Percentiles rank a stretch among this genome's conserved stretches.
These are phyloP conservation scores for Oryza punctata DNA, from an alignment of 176 grass and related monocot species.

Conservation along the genomic window DNA sequence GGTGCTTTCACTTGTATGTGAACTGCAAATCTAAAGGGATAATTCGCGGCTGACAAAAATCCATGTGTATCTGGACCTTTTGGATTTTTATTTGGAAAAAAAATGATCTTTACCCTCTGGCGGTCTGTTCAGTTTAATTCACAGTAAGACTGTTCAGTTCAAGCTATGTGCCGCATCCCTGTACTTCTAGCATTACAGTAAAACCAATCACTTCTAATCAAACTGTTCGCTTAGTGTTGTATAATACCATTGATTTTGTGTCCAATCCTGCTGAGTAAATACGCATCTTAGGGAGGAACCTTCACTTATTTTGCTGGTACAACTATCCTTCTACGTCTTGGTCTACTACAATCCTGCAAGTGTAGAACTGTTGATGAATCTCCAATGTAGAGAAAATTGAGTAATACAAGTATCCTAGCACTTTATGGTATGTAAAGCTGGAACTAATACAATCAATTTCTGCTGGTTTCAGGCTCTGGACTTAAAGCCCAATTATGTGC, in stretches of 20 bases:
- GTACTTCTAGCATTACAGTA: background rate
- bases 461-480: slow-evolving; percentile 76
- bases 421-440: slow-evolving; percentile 19
- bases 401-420: background rate
- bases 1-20: slow-evolving; percentile 2
- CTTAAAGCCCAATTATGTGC: slow-evolving; percentile 98
- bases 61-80: slow-evolving; percentile 1
- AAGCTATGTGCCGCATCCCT: background rate
- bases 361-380: slow-evolving; percentile 7
- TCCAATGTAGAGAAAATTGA: background rate
- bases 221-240: slow-evolving; percentile 14
- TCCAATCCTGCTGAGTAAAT: slow-evolving; percentile 7
- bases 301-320: slow-evolving; percentile 31
- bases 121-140: background rate
- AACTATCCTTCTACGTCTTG: background rate
- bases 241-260: slow-evolving; percentile 1
- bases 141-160: slow-evolving; percentile 1
- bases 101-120: background rate
- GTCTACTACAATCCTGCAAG: background rate
- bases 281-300: background rate
- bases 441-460: slow-evolving; percentile 39
- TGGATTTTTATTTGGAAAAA: slow-evolving; percentile 5
- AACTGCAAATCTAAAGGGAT: slow-evolving; percentile 15
- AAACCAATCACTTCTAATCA: slow-evolving; percentile 3
- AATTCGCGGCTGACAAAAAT: slow-evolving; percentile 14